These are phyloP conservation scores for Ophiostoma sp. DNA, from an alignment of 2,329 filamentous ascomycete species.

Conservation along the genomic window DNA sequence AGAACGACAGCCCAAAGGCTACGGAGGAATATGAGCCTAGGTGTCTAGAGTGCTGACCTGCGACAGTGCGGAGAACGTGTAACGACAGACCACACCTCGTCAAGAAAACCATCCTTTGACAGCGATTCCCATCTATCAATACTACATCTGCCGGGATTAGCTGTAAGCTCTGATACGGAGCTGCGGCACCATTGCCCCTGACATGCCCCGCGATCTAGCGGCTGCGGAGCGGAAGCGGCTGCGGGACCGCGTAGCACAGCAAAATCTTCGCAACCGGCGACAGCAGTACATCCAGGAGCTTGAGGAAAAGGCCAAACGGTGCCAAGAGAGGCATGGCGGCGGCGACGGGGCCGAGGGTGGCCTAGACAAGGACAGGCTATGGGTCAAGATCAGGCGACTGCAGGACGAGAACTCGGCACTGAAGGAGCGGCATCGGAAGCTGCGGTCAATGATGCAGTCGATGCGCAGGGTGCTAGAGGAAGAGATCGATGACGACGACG, in stretches of 20 bases:
- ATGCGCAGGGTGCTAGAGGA: neutral
- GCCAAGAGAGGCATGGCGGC: slow-evolving; percentile 14
- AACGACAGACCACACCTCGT: neutral
- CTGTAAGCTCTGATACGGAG: neutral
- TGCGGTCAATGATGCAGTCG: neutral
- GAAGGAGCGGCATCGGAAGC: slow-evolving; percentile 10
- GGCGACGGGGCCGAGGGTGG: neutral
- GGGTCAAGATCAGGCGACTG: slow-evolving; percentile 5
- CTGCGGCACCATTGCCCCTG: neutral
- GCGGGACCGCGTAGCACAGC: slow-evolving; percentile 20
- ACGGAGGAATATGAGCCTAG: neutral
- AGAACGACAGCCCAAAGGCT: neutral
- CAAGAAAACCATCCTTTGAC: too few species aligned
- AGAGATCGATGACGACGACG: neutral
- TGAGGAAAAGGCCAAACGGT: slow-evolving; percentile 18
- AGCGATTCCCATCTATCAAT: too few species aligned
- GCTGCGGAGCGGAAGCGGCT: slow-evolving; percentile 19
- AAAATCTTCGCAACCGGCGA: slow-evolving; percentile 20
- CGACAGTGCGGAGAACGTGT: neutral
- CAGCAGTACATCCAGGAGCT: slow-evolving; percentile 17
- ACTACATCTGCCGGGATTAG: too few species aligned
- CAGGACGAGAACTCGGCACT: slow-evolving; percentile 14
- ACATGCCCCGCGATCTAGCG: neutral
- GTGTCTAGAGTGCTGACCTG: neutral
- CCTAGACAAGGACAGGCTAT: neutral